phyloP scores from a whole-genome alignment of 805 yeast genomes.

The Nakazawaea pomicola region DNA sequence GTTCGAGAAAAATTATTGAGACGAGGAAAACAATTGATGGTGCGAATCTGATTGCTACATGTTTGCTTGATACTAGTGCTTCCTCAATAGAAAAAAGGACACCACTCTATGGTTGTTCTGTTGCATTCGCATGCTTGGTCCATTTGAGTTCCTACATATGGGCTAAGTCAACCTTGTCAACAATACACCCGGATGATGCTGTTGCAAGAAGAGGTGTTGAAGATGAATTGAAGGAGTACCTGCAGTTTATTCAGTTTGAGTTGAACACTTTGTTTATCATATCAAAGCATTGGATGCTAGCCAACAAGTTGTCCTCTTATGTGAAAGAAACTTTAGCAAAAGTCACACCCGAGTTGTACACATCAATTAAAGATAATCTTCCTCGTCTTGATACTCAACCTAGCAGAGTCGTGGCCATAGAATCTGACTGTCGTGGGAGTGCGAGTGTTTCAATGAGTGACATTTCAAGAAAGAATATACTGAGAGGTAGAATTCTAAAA shows the following conservation, averaged over 20 bases:
- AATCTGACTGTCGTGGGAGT: not conserved
- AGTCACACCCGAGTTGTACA: slow-evolving; percentile 37
- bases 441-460: too few relatives aligned
- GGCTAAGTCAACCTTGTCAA: slow-evolving; percentile 35
- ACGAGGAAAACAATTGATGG: slow-evolving; percentile 51
- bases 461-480: not conserved
- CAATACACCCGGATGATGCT: slow-evolving; percentile 15
- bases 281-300: slow-evolving; percentile 46
- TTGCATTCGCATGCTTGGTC: slow-evolving; percentile 48
- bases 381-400: slow-evolving; percentile 14
- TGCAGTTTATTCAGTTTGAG: slow-evolving; percentile 45
- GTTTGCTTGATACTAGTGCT: slow-evolving; percentile 43
- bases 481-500: not conserved
- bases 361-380: slow-evolving; percentile 30
- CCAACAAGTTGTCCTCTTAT: slow-evolving; percentile 41
- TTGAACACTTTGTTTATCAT: slow-evolving; percentile 44
- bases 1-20: slow-evolving; percentile 42
- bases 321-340: slow-evolving; percentile 39
- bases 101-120: slow-evolving; percentile 47
- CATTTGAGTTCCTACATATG: slow-evolving; percentile 50
- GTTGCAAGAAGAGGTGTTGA: slow-evolving; percentile 22
- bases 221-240: slow-evolving; percentile 37
- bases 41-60: slow-evolving; percentile 42
- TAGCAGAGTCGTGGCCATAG: not conserved
- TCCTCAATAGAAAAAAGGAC: slow-evolving; percentile 38